A percentile compares a stretch with the other conserved stretches of the same genome.
Evolutionary conservation across 306 rosid species (phyloP).

Genomic region (Carpinus viminea): DNA sequence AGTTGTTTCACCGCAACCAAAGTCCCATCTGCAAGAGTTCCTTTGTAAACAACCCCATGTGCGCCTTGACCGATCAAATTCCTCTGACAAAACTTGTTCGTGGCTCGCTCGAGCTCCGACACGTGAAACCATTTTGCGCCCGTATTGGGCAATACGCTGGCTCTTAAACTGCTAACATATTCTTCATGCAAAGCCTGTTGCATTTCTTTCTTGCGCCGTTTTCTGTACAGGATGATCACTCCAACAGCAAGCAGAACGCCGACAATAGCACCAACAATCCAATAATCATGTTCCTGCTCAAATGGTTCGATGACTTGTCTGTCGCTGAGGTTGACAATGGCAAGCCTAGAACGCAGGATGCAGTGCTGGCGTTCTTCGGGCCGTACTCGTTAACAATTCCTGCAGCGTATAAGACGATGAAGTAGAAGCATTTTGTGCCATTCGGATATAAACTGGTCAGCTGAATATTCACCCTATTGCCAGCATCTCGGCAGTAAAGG

Average conservation of each 20-base stretch:
- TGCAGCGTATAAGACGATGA: constrained; percentile 51
- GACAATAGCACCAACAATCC: constrained; percentile 45
- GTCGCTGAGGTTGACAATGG: constrained; percentile 39
- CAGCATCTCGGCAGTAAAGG: constrained; percentile 50
- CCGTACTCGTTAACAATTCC: constrained; percentile 63
- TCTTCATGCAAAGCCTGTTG: constrained; percentile 40
- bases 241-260: constrained; percentile 41
- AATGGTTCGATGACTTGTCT: constrained; percentile 12
- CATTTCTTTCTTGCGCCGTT: constrained; percentile 40
- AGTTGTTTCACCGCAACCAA: constrained; percentile 65
- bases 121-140: constrained; percentile 73
- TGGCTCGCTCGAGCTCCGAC: constrained; percentile 69
- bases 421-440: constrained; percentile 47
- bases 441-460: constrained; percentile 34
- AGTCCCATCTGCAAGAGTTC: constrained; percentile 63
- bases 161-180: constrained; percentile 46
- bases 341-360: constrained; percentile 56
- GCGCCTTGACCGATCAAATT: constrained; percentile 75
- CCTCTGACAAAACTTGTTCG: constrained; percentile 57
- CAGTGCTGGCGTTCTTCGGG: constrained; percentile 50
- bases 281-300: constrained; percentile 38
- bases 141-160: constrained; percentile 49
- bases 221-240: constrained; percentile 37
- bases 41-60: constrained; percentile 74
- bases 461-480: constrained; percentile 35